Conservation (phyloP, 1,139 yeast genomes). For the Candida sanyaensis region DNA sequence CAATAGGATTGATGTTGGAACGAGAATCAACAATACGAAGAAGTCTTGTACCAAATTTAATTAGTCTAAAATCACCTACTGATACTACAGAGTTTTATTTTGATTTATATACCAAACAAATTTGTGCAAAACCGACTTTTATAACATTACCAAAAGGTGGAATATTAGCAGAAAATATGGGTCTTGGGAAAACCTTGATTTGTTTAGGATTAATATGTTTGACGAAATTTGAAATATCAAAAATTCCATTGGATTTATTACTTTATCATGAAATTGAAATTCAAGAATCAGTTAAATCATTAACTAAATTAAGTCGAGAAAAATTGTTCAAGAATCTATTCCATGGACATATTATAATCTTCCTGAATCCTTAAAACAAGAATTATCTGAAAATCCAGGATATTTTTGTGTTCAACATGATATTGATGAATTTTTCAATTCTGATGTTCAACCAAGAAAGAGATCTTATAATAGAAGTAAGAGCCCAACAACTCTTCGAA, state of each 20-base stretch:
- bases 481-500: slow-evolving; percentile 19
- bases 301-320: slow-evolving; percentile 45
- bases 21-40: slow-evolving; percentile 42
- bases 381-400: slow-evolving; percentile 43
- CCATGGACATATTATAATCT: slow-evolving; percentile 60
- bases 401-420: slow-evolving; percentile 25
- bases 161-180: slow-evolving; percentile 77
- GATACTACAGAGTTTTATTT: slow-evolving; percentile 25
- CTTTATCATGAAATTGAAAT: slow-evolving; percentile 13
- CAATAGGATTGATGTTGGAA: slow-evolving; percentile 59
- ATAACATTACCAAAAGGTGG: slow-evolving; percentile 62
- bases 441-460: slow-evolving; percentile 16
- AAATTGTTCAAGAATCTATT: slow-evolving; percentile 48
- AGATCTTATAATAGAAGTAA: slow-evolving; percentile 14
- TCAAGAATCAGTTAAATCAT: slow-evolving; percentile 13
- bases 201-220: slow-evolving; percentile 61
- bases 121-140: slow-evolving; percentile 36
- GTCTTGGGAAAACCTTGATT: slow-evolving; percentile 69
- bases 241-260: slow-evolving; percentile 39
- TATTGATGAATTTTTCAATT: slow-evolving; percentile 1
- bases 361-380: slow-evolving; percentile 42
- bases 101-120: slow-evolving; percentile 29
- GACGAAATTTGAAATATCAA: slow-evolving; percentile 54
- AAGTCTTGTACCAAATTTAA: slow-evolving; percentile 46
- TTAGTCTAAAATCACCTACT: slow-evolving; percentile 27